phyloP scores from a whole-genome alignment of 2,329 filamentous ascomycete species.

The Microsporum audouinii region DNA sequence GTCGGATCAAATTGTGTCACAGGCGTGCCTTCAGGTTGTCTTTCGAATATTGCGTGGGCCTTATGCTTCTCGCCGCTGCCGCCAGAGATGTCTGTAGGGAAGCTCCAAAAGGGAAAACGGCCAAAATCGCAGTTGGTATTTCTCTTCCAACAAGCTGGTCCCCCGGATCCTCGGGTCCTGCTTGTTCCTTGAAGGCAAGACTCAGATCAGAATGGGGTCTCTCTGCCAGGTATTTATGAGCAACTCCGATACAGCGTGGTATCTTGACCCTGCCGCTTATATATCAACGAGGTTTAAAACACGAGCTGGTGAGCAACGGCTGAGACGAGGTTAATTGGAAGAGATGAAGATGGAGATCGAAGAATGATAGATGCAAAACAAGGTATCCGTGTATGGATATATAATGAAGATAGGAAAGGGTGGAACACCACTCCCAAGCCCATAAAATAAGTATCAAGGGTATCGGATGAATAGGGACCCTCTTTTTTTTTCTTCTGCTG shows the following conservation, averaged over 20 bases:
- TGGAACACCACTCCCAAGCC: not conserved
- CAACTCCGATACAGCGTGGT: not conserved
- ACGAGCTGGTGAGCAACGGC: not conserved
- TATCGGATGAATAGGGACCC: slow-evolving; percentile 6
- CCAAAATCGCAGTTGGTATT: not conserved
- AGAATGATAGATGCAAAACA: slow-evolving; percentile 3
- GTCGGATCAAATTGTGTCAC: not conserved
- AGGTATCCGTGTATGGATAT: not conserved
- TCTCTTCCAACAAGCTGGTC: not conserved
- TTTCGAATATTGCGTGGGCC: not conserved
- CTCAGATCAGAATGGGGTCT: not conserved
- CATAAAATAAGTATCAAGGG: slow-evolving; percentile 1
- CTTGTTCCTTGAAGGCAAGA: not conserved
- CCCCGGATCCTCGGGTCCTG: not conserved
- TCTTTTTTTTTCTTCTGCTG: slow-evolving; percentile 5
- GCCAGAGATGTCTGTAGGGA: not conserved
- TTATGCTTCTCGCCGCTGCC: not conserved
- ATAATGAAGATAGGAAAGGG: not conserved
- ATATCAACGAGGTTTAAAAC: not conserved
- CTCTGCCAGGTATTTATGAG: not conserved
- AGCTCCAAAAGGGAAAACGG: not conserved
- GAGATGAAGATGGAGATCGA: slow-evolving; percentile 3
- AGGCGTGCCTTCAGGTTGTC: not conserved
- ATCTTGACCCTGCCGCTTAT: not conserved
- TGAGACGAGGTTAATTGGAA: not conserved